Evolutionary conservation across 257 asterid species (phyloP), one percentile per base, ranked within the genome.

Genomic region (Capsicum chinense): DNA sequence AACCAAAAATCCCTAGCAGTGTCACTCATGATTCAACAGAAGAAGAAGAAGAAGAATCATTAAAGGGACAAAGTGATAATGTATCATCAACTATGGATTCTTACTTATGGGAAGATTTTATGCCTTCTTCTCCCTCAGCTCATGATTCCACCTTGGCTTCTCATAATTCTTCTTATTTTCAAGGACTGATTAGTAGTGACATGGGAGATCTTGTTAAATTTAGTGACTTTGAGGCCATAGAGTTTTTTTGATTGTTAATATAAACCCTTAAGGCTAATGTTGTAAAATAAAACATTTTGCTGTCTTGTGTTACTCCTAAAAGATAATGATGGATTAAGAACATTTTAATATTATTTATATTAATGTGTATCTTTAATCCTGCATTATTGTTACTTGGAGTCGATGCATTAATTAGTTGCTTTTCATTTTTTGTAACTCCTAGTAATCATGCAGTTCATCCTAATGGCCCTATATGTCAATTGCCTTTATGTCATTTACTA

Each of bases 101-200:
- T 35, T 82, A 85, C 67, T 57, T 89, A 60, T 86, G 92, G 95
- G 86, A 85, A 60, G 89, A 84, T 3, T n/a, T 52, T 33, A n/a
- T 69, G 82, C 66, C 83, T 15, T 68, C 81, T n/a, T 84, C 39
- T 11, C 64, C 88, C 42, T 83, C 83, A n/a, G 59, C 59, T 10
- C 80, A 19, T 48, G 81, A 63, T 14, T 69, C 81, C 13, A 63
- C 19, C 6, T 60, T 62, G 8, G 39, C 66, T 60, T 19, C 17
- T 21, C 37, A 74, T 68, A 68, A 6, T 48, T 14, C 81, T 50
- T 33, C 62, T 21, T 50, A 21, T 60, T 59, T 19, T 21, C 58
- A 35, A n/a, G 39, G 12, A 17, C 2, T 67, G n/a, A 52, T 56
- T 10, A 10, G 47, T 67, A 16, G 47, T 35, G 67, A 82, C 5